A percentile compares a stretch with the other conserved stretches of the same genome.
Evolutionary conservation across 768 basidiomycete genomes (phyloP).

Genomic region (Dendrothele bispora): DNA sequence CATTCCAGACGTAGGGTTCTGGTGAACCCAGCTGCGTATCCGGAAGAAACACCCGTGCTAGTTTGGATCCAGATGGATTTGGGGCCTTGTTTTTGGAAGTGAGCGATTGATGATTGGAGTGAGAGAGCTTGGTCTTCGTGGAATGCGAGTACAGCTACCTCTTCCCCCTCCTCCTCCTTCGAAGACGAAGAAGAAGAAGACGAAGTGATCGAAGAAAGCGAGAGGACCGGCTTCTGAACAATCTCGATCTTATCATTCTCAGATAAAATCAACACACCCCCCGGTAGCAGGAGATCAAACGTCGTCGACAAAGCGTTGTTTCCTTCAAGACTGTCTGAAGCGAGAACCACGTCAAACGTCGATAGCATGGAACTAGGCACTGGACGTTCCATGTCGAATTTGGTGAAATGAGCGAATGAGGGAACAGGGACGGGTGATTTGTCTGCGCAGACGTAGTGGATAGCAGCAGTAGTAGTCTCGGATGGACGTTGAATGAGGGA

Average conservation of each 20-base stretch:
- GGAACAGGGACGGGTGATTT: background rate
- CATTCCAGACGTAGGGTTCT: conserved; percentile 1
- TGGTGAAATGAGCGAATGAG: conserved; percentile 2
- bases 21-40: conserved; percentile 1
- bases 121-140: background rate
- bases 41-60: background rate
- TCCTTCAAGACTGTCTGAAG: background rate
- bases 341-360: conserved; percentile 2
- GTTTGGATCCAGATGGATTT: conserved; percentile 1
- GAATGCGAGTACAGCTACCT: background rate
- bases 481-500: background rate
- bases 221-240: background rate
- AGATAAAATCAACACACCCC: background rate
- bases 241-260: background rate
- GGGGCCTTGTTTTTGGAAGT: background rate
- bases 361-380: conserved; percentile 1
- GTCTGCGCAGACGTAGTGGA: conserved; percentile 1
- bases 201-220: no score
- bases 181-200: no score
- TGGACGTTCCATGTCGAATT: background rate
- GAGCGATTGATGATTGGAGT: background rate
- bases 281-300: background rate
- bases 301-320: background rate
- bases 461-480: background rate
- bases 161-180: background rate